Base-by-base conservation (phyloP, 1,284 basidiomycete species). In the Chalciporus sp. region DNA sequence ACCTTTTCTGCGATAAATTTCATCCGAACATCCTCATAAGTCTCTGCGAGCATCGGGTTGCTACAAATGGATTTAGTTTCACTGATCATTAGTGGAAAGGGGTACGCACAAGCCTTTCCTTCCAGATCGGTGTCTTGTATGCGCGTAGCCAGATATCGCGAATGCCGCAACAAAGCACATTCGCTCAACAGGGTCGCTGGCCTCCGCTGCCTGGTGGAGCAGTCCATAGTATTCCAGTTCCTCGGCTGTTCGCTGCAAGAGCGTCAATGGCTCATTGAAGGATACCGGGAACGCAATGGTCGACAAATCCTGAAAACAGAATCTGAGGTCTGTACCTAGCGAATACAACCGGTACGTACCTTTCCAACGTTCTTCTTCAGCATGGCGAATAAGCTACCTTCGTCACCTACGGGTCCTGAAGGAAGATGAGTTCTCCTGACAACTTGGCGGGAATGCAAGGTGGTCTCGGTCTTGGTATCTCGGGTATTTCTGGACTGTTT, bases 291-390 rank as follows among this genome's bases (percentile, higher is more conserved):
- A 84, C 1, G 88, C 80, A 37, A 95, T 89, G 42, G 87, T 86
- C 11, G 90, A 87, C n/a, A 95, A 74, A 71, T 95, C 92, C 92
- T 94, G 31, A 20, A 51, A 35, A 47, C 8, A 29, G 46, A 10
- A 57, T 56, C 26, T 49, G 6, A 40, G 31, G 16, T 12, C 16
- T 11, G 40, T 31, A 11, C 17, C 31, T 10, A 31, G 41, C 16
- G 11, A 27, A 33, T 23, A 53, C 16, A 47, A 40, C 9, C 37
- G 42, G 47, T 53, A 55, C 69, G 53, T 58, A 90, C 91, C 78
- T 94, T 95, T 53, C 93, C 93, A 46, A 97, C 89, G 65, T 94
- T 96, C 75, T 95, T 96, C 75, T 94, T 94, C 49, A 97, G 73
- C 54, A 96, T 85, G 1, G 86, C 76, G 63, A 96, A 92, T 41